phyloP scores from a whole-genome alignment of 805 yeast species.

The Komagataella pseudopastoris region DNA sequence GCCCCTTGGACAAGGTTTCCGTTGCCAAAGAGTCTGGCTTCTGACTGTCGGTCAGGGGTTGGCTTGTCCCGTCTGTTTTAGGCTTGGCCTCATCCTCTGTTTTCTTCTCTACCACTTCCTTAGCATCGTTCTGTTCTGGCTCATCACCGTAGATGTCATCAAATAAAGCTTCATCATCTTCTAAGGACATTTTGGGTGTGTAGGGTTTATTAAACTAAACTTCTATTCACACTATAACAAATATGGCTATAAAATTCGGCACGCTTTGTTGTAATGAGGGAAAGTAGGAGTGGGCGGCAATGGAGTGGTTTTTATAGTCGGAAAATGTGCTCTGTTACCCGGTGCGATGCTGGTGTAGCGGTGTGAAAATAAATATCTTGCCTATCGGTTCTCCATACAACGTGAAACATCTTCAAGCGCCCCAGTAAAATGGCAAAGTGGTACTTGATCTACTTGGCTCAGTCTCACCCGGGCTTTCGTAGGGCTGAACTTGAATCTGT shows the following conservation, averaged over 20 bases:
- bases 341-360: neutral
- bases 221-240: neutral
- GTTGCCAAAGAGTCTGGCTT: slow-evolving; percentile 2
- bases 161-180: slow-evolving; percentile 89
- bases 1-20: slow-evolving; percentile 2
- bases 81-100: slow-evolving; percentile 8
- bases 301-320: neutral
- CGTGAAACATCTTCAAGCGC: neutral
- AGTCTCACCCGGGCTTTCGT: slow-evolving; percentile 68
- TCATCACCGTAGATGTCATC: slow-evolving; percentile 47
- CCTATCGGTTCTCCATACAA: neutral
- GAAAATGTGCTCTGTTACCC: neutral
- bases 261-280: neutral
- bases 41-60: slow-evolving; percentile 2
- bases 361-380: neutral
- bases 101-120: slow-evolving; percentile 14
- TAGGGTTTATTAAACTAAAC: neutral
- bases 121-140: slow-evolving; percentile 2
- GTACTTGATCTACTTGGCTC: slow-evolving; percentile 77
- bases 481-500: slow-evolving; percentile 74
- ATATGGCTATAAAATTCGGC: neutral
- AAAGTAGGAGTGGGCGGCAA: neutral
- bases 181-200: slow-evolving; percentile 42
- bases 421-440: slow-evolving; percentile 23
- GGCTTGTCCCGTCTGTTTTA: slow-evolving; percentile 7